Base-by-base conservation (phyloP, 345 rosid genomes). In the Hevea brasiliensis region DNA sequence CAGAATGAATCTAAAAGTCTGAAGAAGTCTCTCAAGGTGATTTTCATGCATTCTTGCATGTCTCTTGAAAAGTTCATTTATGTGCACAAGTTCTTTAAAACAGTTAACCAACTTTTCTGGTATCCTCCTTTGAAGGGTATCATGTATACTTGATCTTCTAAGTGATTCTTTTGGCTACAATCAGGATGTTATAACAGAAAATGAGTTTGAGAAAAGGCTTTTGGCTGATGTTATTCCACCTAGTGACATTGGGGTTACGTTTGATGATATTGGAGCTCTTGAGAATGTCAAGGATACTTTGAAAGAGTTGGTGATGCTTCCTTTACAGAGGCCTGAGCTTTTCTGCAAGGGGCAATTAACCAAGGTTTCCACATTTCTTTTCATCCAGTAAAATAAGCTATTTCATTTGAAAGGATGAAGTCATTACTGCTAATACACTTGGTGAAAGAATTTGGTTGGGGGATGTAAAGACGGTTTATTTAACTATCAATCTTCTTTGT, bases 271-370 rank as follows among this genome's bases (percentile, higher is more conserved):
- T 44, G 97, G 97, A 72, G 98, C 96, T 45, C 94, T 93, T 77
- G 94, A 91, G 76, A 87, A 89, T 76, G 97, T 93, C 69, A 93
- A 91, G 85, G 92, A 93, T 82, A 86, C 97, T 51, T 80, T 93
- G 76, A 91, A 89, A 81, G 97, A 93, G 83, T 85, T 93, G 81
- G 92, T 93, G 77, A 89, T 91, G 92, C 96, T 93, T 77, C 98
- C 98, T 72, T 73, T 93, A 64, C 90, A 89, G 77, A 85, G 92
- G 83, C 97, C 96, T 68, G 96, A 93, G 74, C 90, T 93, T 73
- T 93, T 91, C 79, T 86, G 94, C 89, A 93, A 87, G 74, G 95
- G 98, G 72, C 86, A 93, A 65, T 73, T 93, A 72, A 89, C 98
- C 74, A 88, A 93, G 91, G 98, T 93, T 24, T 50, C 68, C 50